These are phyloP conservation scores for Populus pruinosa DNA, from an alignment of 345 rosid species.

Conservation along the genomic window DNA sequence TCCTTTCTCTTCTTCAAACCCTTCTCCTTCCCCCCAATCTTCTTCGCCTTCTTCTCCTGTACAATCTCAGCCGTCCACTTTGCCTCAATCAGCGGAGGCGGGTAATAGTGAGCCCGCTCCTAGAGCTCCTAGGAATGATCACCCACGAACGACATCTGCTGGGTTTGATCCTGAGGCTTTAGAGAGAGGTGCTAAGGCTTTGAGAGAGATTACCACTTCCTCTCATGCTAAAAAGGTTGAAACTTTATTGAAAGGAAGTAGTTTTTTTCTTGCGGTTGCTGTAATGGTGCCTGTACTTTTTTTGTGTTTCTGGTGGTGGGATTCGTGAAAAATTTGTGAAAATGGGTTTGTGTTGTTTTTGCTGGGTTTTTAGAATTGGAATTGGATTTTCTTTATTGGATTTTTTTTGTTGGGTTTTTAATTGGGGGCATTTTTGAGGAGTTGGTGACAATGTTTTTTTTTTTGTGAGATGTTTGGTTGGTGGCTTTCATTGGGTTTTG, in stretches of 20 bases:
- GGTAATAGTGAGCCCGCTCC: conserved; percentile 35
- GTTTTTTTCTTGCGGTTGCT: not conserved
- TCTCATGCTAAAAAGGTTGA: conserved; percentile 74
- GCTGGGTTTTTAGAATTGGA: not conserved
- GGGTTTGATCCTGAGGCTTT: conserved; percentile 94
- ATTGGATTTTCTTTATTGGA: not conserved
- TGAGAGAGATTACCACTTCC: conserved; percentile 61
- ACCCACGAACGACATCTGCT: conserved; percentile 76
- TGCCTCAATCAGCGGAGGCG: conserved; percentile 18
- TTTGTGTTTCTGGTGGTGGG: not conserved
- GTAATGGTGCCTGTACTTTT: not conserved
- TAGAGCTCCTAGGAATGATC: conserved; percentile 53
- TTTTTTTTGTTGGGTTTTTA: not conserved
- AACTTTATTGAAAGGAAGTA: not conserved
- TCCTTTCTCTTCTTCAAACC: conserved; percentile 32
- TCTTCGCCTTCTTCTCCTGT: conserved; percentile 14
- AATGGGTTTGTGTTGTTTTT: not conserved
- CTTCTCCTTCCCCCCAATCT: conserved; percentile 9
- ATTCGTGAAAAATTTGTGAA: not conserved
- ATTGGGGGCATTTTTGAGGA: not conserved
- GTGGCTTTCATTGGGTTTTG: not conserved
- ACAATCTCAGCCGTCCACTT: conserved; percentile 35
- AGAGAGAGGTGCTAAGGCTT: conserved; percentile 77
- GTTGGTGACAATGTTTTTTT: not conserved
- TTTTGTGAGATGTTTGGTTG: not conserved